Evolutionary conservation across 495 filamentous ascomycete genomes (phyloP).

Genomic region (Chaetomium tenue): DNA sequence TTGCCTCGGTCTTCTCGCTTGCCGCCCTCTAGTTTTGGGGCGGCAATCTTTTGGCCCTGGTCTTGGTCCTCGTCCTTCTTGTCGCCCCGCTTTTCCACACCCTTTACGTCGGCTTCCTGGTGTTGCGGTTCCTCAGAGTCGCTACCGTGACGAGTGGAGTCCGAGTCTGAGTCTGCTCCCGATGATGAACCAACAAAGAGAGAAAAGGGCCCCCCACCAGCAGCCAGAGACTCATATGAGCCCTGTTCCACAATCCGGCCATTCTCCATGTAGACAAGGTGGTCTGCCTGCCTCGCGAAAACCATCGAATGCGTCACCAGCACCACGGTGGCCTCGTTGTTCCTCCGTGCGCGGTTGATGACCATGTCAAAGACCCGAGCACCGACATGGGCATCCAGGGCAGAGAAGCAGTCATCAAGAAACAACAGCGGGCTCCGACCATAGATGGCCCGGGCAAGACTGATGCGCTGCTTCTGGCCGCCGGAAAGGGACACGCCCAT

Average conservation of each 20-base stretch:
- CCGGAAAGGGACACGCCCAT: constrained; percentile 73
- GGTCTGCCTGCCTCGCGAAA: background rate
- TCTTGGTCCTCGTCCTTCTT: too few species aligned
- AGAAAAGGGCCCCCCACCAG: background rate
- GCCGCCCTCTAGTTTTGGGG: too few species aligned
- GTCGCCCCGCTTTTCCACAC: too few species aligned
- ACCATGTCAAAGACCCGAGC: constrained; percentile 14
- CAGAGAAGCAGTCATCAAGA: constrained; percentile 12
- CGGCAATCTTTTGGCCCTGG: too few species aligned
- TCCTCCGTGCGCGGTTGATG: too few species aligned
- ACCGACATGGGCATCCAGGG: constrained; percentile 17
- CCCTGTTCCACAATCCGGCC: background rate
- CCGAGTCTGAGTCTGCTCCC: too few species aligned
- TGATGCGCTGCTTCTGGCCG: constrained; percentile 49
- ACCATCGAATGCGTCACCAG: background rate
- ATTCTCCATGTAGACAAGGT: background rate
- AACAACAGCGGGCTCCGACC: background rate
- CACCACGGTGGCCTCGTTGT: background rate
- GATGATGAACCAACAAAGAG: background rate
- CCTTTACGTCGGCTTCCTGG: too few species aligned
- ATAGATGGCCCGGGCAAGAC: constrained; percentile 8
- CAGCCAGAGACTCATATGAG: too few species aligned
- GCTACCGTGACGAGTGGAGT: too few species aligned
- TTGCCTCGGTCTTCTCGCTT: too few species aligned
- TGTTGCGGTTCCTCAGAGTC: too few species aligned